phyloP scores from a whole-genome alignment of 2,329 filamentous ascomycete genomes.

The Xylariaceae sp. region DNA sequence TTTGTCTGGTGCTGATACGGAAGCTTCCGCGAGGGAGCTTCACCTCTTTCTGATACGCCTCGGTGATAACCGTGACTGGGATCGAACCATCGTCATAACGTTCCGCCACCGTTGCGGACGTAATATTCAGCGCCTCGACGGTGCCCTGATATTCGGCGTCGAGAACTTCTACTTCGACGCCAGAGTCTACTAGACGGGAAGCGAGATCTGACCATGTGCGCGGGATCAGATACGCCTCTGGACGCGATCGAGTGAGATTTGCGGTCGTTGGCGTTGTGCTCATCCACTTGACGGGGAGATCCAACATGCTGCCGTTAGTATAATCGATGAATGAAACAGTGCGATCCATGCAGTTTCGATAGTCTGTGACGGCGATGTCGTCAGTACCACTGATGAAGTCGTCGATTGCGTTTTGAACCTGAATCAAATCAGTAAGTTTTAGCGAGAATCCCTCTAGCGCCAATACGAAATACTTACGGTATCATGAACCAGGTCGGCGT shows the following conservation, averaged over 20 bases:
- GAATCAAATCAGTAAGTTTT: background rate
- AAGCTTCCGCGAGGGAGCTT: slow-evolving; percentile 25
- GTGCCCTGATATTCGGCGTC: slow-evolving; percentile 22
- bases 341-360: slow-evolving; percentile 18
- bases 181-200: slow-evolving; percentile 20
- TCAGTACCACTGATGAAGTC: slow-evolving; percentile 23
- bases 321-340: slow-evolving; percentile 25
- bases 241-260: slow-evolving; percentile 24
- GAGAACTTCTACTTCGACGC: slow-evolving; percentile 24
- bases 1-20: slow-evolving; percentile 23
- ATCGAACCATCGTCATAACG: slow-evolving; percentile 27
- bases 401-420: slow-evolving; percentile 22
- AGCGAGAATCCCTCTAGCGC: background rate
- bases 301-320: slow-evolving; percentile 20
- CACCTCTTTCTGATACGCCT: slow-evolving; percentile 15
- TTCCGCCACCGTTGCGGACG: slow-evolving; percentile 15
- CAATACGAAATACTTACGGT: slow-evolving; percentile 18
- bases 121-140: slow-evolving; percentile 23
- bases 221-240: slow-evolving; percentile 27
- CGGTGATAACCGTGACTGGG: slow-evolving; percentile 24
- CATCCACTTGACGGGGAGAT: slow-evolving; percentile 24
- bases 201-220: slow-evolving; percentile 25
- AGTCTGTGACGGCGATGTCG: slow-evolving; percentile 28
- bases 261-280: slow-evolving; percentile 25
- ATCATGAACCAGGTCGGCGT: slow-evolving; percentile 22